Base-by-base conservation (phyloP, 1,139 yeast genomes). In the Candida pseudoviswanathii region DNA sequence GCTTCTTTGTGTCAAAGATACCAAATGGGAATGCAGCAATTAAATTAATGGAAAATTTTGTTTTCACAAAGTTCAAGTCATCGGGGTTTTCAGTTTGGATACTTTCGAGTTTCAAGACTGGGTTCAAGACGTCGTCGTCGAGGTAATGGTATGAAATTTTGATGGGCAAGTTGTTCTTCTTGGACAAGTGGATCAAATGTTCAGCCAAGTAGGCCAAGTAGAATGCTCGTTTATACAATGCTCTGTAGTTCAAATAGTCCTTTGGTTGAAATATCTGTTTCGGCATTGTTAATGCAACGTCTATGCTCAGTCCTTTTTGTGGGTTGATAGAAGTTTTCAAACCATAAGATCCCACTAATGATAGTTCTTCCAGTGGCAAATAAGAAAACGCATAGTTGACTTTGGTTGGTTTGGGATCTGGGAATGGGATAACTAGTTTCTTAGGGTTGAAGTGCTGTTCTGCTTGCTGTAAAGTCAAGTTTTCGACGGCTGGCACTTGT, bases 311-410 rank as follows among this genome's bases (percentile, higher is more conserved):
- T 1, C 87, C 86, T 32, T 68, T 63, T 42, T 78, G 46, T 43
- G 57, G 63, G 39, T 55, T 52, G 32, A 89, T 86, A 1, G 89
- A 90, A 0, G 96, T 85, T 60, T 89, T 89, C 57, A 92, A 75
- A 1, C 97, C 95, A 70, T 89, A 94, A 7, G 96, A 86, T 1
- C 99, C 98, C 7, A 89, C 86, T 44, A 94, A 78, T 21, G 92
- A 83, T 26, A 92, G 82, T 57, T 83, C 85, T 51, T 80, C 81
- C 0, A 98, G 99, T n/a, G 84, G 74, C 41, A 70, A 67, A 62
- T 83, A 91, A 38, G 82, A 78, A 60, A 92, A 86, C 53, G 80
- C 81, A 67, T 89, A 90, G 60, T 88, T 86, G 46, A 81, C 79
- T 40, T 79, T 71, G 9, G 80, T 70, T 37, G 96, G 96, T 61